phyloP scores from a whole-genome alignment of 768 basidiomycete species.

The Pluteus cervinus region DNA sequence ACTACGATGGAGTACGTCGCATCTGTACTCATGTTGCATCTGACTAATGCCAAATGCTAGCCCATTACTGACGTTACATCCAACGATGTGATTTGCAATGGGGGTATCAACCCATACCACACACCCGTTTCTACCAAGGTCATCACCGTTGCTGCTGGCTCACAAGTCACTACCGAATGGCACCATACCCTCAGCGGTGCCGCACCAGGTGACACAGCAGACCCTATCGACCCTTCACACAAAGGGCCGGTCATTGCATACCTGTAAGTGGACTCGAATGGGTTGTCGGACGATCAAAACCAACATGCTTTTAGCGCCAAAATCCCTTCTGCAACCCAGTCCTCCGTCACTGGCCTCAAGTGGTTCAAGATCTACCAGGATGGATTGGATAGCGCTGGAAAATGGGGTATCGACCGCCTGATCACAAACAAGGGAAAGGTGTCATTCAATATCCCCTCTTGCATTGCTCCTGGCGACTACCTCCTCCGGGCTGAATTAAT shows the following conservation, averaged over 20 bases:
- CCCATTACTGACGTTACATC: constrained; percentile 32
- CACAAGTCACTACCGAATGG: constrained; percentile 38
- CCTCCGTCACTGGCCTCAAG: constrained; percentile 37
- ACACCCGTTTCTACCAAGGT: constrained; percentile 30
- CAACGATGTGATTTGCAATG: constrained; percentile 44
- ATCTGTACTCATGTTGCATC: constrained; percentile 39
- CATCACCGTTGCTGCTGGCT: constrained; percentile 41
- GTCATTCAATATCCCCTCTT: constrained; percentile 38
- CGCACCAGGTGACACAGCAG: constrained; percentile 26
- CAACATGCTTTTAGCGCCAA: constrained; percentile 30
- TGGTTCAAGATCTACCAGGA: constrained; percentile 55
- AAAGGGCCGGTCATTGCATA: constrained; percentile 48
- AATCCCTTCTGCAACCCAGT: constrained; percentile 38
- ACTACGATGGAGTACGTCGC: constrained; percentile 35
- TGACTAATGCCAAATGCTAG: constrained; percentile 40
- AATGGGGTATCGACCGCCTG: constrained; percentile 43
- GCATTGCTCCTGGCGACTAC: constrained; percentile 42
- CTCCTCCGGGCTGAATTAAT: constrained; percentile 46
- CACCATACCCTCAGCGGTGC: constrained; percentile 35
- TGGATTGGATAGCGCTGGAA: constrained; percentile 23
- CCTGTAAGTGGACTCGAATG: constrained; percentile 29
- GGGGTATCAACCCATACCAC: constrained; percentile 42
- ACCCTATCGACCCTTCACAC: constrained; percentile 41
- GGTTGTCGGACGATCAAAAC: not conserved
- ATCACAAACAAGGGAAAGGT: constrained; percentile 45